Evolutionary conservation across 1,284 basidiomycete genomes (phyloP), one percentile per base, ranked within the genome.

Genomic region (Mycena citricolor): DNA sequence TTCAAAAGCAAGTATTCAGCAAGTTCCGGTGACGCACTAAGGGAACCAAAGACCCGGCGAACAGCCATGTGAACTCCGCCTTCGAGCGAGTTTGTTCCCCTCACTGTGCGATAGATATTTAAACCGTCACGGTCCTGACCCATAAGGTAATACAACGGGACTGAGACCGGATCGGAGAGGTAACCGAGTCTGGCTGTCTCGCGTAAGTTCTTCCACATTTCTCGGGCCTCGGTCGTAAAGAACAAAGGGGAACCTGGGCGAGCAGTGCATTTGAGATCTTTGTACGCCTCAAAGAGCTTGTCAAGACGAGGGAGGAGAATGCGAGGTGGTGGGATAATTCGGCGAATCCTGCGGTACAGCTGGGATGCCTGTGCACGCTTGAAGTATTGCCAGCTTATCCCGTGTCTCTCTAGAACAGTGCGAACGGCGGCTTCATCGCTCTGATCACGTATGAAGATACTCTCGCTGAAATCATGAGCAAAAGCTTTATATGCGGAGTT

Each of bases 71-170:
- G 43, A 14, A 45, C 16, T 3, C 43, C 43, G 14, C 43, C 43
- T 14, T 45, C 37, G 5, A 45, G 8, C 2, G 43, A 45, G 22
- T 45, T 45, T 3, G 43, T 45, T 5, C 43, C 43, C 2, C 43
- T 35, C 19, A 32, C 19, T 13, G 35, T 45, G 30, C 36, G 36
- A 21, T 39, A 45, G 11, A 45, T 32, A 8, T 16, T 43, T 8
- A 51, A 26, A 13, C 49, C 44, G 24, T 51, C 44, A 4, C 44
- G 33, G 22, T 51, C 49, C 6, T 32, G 37, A 3, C 44, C 44
- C 32, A 47, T 47, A 1, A 42, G 5, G 28, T 47, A 35, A 20
- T 51, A 51, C 1, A 51, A 32, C 2, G 32, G 19, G 19, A 38
- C 30, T 3, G 36, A 35, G 4, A 16, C 5, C n/a, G 44, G 44